Evolutionary conservation across 1,139 yeast species (phyloP).

Genomic region (Geotrichum reessii): DNA sequence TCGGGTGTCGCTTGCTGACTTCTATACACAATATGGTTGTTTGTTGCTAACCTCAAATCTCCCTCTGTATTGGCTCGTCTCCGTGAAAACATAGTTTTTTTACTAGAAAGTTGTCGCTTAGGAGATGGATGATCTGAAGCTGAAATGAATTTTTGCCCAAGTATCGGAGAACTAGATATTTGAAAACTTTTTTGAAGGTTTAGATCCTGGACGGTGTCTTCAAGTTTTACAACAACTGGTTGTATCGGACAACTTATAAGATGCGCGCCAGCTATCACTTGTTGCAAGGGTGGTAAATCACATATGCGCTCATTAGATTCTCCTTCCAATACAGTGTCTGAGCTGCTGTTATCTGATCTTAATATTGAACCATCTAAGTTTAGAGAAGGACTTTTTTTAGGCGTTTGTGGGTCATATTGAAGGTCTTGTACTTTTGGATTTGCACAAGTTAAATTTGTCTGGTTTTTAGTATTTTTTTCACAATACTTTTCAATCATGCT

Average conservation of each 20-base stretch:
- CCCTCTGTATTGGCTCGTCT: conserved; percentile 8
- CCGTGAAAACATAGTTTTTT: neutral
- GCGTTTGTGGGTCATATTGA: neutral
- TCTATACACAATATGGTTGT: too few species aligned
- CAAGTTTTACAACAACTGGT: conserved; percentile 1
- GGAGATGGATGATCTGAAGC: neutral
- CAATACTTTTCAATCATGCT: neutral
- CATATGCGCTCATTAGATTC: neutral
- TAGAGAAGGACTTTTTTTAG: neutral
- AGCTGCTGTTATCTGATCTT: conserved; percentile 9
- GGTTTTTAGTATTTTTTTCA: neutral
- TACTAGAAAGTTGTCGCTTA: conserved; percentile 3
- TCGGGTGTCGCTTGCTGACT: neutral
- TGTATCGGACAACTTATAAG: neutral
- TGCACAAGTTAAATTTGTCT: neutral
- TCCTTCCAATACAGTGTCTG: conserved; percentile 15
- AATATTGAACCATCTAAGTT: neutral
- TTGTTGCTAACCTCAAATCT: too few species aligned
- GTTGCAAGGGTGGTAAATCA: conserved; percentile 7
- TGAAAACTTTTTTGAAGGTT: neutral
- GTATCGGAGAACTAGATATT: neutral
- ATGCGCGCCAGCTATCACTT: conserved; percentile 14
- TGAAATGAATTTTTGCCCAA: neutral
- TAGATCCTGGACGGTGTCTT: conserved; percentile 15
- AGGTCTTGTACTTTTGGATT: neutral